A percentile compares a stretch with the other conserved stretches of the same genome.
phyloP scores from a whole-genome alignment of 139 green algal genomes.

The Nannochloris sp. region DNA sequence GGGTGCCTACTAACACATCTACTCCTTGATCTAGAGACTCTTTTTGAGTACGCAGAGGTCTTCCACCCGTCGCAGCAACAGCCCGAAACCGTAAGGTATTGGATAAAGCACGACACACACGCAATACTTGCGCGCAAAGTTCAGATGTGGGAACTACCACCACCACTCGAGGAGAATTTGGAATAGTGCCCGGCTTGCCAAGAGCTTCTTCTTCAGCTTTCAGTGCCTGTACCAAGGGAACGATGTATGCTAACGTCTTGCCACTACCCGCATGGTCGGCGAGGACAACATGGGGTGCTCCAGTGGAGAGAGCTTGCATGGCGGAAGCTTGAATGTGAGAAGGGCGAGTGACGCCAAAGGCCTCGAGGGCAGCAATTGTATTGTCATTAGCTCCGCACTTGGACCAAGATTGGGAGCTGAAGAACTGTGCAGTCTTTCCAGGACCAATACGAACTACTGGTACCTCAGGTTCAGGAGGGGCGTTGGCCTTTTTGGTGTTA shows the following conservation, averaged over 20 bases:
- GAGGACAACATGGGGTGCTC: slow-evolving; percentile 40
- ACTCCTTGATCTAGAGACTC: slow-evolving; percentile 51
- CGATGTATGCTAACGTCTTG: slow-evolving; percentile 87
- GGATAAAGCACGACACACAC: slow-evolving; percentile 31
- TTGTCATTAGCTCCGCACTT: slow-evolving; percentile 32
- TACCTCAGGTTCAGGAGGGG: slow-evolving; percentile 5
- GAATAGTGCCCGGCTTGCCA: slow-evolving; percentile 17
- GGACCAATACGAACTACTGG: slow-evolving; percentile 15
- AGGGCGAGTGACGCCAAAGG: slow-evolving; percentile 51
- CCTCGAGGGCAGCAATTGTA: slow-evolving; percentile 40
- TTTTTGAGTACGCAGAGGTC: slow-evolving; percentile 52
- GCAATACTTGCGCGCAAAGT: slow-evolving; percentile 40
- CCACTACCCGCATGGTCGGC: slow-evolving; percentile 83
- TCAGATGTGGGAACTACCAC: slow-evolving; percentile 60
- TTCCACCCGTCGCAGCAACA: slow-evolving; percentile 56
- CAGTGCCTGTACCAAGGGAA: slow-evolving; percentile 69
- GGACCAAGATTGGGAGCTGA: slow-evolving; percentile 31
- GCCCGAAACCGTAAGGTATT: slow-evolving; percentile 24
- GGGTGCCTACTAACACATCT: slow-evolving; percentile 76
- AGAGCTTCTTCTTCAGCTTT: slow-evolving; percentile 29
- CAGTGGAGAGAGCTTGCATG: background rate
- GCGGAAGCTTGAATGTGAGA: slow-evolving; percentile 66
- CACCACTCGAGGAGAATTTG: slow-evolving; percentile 34
- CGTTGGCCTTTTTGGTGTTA: background rate
- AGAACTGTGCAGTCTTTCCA: slow-evolving; percentile 36